phyloP scores from a whole-genome alignment of 257 asterid genomes.

The Salvia rosmarinus region DNA sequence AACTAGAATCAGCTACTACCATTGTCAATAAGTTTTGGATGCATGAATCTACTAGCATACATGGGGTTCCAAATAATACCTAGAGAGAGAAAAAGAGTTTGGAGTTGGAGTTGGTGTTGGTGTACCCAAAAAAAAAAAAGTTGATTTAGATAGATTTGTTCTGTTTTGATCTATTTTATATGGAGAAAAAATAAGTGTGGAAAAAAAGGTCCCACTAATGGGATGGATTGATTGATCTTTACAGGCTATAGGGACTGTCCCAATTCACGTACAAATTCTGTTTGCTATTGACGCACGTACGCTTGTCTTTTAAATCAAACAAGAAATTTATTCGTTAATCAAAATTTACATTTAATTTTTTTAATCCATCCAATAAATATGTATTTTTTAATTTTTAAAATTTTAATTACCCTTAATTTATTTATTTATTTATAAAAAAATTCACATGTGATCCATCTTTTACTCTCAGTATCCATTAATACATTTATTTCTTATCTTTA shows the following conservation, averaged over 20 bases:
- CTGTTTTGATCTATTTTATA: conserved; percentile 26
- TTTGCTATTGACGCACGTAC: conserved; percentile 11
- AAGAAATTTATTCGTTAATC: not conserved
- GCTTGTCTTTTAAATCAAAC: not conserved
- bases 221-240: conserved; percentile 40
- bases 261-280: conserved; percentile 21
- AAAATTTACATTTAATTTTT: too few species aligned
- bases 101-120: conserved; percentile 10
- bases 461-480: too few species aligned
- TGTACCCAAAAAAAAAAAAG: conserved; percentile 22
- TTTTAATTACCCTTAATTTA: too few species aligned
- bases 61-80: conserved; percentile 17
- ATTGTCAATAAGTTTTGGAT: not conserved
- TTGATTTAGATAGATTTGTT: conserved; percentile 35
- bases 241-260: conserved; percentile 33
- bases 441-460: too few species aligned
- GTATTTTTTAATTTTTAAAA: too few species aligned
- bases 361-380: too few species aligned
- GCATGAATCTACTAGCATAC: not conserved
- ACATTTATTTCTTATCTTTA: too few species aligned
- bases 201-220: conserved; percentile 32
- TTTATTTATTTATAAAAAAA: too few species aligned
- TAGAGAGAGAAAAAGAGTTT: conserved; percentile 12
- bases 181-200: conserved; percentile 16
- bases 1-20: too few species aligned